A percentile compares a stretch with the other conserved stretches of the same genome.
phyloP scores from a whole-genome alignment of 1,139 yeast genomes.

The Geotrichum macrosporum region DNA sequence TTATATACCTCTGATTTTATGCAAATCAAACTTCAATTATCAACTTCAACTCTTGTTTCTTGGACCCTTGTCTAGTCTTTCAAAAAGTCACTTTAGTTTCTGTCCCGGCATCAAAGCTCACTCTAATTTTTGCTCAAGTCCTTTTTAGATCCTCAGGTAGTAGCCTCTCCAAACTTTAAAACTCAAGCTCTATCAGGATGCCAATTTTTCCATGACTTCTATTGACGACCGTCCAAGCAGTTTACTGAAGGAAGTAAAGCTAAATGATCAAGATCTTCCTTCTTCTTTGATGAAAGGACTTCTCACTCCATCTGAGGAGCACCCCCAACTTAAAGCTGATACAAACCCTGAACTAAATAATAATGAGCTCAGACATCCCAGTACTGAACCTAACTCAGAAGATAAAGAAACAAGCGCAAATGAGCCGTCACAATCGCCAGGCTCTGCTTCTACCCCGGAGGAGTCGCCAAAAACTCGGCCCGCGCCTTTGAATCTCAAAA shows the following conservation, averaged over 20 bases:
- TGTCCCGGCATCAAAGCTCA: too few species aligned
- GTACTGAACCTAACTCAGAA: neutral
- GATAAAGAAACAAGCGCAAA: neutral
- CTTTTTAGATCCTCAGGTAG: neutral
- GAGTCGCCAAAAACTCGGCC: slow-evolving; percentile 1
- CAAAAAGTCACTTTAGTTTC: too few species aligned
- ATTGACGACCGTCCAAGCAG: neutral
- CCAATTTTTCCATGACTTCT: slow-evolving; percentile 4
- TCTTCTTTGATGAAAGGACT: neutral
- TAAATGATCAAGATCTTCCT: neutral
- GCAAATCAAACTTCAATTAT: neutral
- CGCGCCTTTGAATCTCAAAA: slow-evolving; percentile 3
- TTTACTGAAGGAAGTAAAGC: neutral
- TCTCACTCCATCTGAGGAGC: neutral
- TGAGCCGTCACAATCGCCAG: neutral
- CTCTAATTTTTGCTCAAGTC: too few species aligned
- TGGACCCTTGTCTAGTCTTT: too few species aligned
- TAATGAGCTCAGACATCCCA: too few species aligned
- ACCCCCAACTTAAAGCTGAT: neutral
- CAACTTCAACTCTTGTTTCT: neutral
- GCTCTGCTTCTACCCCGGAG: neutral
- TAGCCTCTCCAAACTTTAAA: neutral
- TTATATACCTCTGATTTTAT: neutral
- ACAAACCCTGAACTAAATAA: neutral
- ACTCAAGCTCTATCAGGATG: neutral